Base-by-base conservation (phyloP, 306 rosid species). In the Cucumis sativus region DNA sequence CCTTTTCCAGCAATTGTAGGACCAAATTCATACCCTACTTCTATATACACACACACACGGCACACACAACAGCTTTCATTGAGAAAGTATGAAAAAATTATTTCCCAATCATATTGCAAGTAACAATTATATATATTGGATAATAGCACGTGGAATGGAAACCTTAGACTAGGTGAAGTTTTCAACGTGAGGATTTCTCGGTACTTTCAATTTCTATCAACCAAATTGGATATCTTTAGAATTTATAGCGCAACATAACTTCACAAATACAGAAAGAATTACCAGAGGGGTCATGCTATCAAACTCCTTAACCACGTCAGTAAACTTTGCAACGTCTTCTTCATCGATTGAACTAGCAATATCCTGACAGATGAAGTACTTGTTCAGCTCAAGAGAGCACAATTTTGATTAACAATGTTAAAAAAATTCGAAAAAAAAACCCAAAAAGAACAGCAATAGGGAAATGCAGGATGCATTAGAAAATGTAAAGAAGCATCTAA, bases 271-370 rank as follows among this genome's bases (percentile, higher is more conserved):
- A 45, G 43, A 18, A 66, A 79, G 56, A 61, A 51, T 77, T 85
- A 95, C 99, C 98, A 95, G 86, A 37, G 99, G 88, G 65, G 98
- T 90, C 97, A 95, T 91, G 86, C 93, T 87, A 84, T 95, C 99
- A 77, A 90, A 95, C 79, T 92, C 99, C 90, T 92, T 90, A 75
- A 95, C 88, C 76, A 87, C 97, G 67, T 88, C 97, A 73, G 99
- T 95, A 75, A 92, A 95, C 86, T 86, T 91, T 6, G 78, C 85
- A 78, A 91, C 87, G 79, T 92, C 99, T 79, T 87, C 99, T 80
- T 95, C 98, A 73, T 95, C 99, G 68, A 91, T 21, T 33, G 97
- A 66, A 59, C 93, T 86, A 79, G 96, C 93, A 87, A 91, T 81
- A 83, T 92, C 98, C 99, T 92, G 88, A 28, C 39, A 72, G 28